phyloP scores from a whole-genome alignment of 345 rosid genomes.

The Excoecaria agallocha region DNA sequence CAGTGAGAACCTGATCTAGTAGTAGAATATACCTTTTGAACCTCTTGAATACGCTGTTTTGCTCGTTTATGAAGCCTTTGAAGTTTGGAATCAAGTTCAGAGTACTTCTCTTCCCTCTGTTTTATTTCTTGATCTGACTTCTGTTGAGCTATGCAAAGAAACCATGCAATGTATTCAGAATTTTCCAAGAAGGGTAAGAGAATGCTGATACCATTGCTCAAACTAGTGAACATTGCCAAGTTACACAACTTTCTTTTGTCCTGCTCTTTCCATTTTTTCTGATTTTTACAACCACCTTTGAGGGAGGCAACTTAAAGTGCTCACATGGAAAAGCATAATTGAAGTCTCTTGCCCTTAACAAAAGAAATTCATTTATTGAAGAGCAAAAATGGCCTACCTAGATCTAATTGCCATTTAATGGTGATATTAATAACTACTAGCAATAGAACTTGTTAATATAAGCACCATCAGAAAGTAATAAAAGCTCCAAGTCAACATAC shows the following conservation, averaged over 20 bases:
- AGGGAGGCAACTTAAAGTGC: not conserved
- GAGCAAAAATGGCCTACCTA: not conserved
- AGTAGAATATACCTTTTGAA: conserved; percentile 75
- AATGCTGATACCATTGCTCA: not conserved
- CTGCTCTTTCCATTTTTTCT: not conserved
- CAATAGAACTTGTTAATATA: not conserved
- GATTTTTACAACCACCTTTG: not conserved
- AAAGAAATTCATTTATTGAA: too few relatives aligned
- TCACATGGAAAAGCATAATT: not conserved
- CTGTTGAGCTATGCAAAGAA: conserved; percentile 62
- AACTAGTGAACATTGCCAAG: not conserved
- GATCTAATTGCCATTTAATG: not conserved
- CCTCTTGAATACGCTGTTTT: conserved; percentile 94
- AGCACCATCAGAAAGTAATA: not conserved
- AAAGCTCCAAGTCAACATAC: not conserved
- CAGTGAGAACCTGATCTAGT: conserved; percentile 12
- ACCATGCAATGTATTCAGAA: conserved; percentile 32
- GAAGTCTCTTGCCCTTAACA: too few relatives aligned
- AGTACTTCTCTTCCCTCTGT: conserved; percentile 83
- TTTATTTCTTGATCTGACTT: conserved; percentile 81
- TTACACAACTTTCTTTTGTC: not conserved
- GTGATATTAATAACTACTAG: not conserved
- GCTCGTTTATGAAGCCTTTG: conserved; percentile 96
- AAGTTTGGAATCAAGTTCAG: conserved; percentile 90
- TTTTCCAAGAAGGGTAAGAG: not conserved